Evolutionary conservation across 495 filamentous ascomycete species (phyloP).

Genomic region (Penicillium waksmanii): DNA sequence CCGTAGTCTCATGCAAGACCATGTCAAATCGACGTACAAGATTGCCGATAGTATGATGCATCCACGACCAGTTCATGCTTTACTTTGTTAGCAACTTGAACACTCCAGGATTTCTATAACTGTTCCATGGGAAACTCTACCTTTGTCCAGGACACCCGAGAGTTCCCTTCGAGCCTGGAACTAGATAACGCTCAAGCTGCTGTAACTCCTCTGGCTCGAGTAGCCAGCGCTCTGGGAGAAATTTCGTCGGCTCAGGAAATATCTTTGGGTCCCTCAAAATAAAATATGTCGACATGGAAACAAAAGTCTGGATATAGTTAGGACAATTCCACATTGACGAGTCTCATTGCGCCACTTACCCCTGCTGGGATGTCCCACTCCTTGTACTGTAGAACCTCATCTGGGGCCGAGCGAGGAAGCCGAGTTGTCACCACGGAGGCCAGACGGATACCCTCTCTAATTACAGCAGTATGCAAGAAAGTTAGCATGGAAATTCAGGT

Average conservation of each 20-base stretch:
- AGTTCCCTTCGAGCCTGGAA: constrained; percentile 49
- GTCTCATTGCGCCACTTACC: constrained; percentile 11
- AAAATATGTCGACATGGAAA: constrained; percentile 31
- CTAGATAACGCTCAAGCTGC: constrained; percentile 36
- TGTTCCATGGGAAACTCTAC: constrained; percentile 25
- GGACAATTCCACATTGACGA: not conserved
- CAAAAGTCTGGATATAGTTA: constrained; percentile 14
- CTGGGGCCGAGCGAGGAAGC: constrained; percentile 44
- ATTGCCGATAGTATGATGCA: constrained; percentile 8
- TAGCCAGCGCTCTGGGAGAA: constrained; percentile 53
- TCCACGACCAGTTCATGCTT: constrained; percentile 13
- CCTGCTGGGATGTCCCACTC: constrained; percentile 31
- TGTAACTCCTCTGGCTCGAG: constrained; percentile 23
- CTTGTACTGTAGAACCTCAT: constrained; percentile 24
- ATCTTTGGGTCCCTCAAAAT: constrained; percentile 44
- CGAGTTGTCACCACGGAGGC: constrained; percentile 44
- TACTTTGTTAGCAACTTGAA: not conserved
- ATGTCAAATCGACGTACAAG: constrained; percentile 14
- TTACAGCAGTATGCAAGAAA: constrained; percentile 46
- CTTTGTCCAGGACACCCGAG: constrained; percentile 53
- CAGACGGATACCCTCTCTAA: constrained; percentile 59
- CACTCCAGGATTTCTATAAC: not conserved
- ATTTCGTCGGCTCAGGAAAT: constrained; percentile 42
- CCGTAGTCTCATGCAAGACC: constrained; percentile 17
- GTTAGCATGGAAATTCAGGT: not conserved